Conservation (phyloP, 768 basidiomycete species). For the Hydnomerulius pinastri region DNA sequence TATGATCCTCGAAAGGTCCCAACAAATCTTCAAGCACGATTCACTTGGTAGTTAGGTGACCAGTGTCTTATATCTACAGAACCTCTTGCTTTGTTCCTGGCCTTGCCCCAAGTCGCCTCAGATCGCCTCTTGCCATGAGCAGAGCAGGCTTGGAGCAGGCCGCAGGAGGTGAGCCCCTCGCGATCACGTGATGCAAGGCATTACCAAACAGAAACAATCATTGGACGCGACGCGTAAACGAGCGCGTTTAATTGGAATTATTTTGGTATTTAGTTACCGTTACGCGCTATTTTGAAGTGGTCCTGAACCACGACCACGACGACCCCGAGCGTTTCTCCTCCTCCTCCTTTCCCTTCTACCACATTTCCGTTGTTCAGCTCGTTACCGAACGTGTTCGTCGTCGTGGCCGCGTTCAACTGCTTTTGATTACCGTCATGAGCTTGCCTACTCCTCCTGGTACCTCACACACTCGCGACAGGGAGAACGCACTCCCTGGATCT, state of each 20-base stretch:
- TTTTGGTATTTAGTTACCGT: conserved; percentile 28
- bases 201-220: conserved; percentile 30
- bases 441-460: conserved; percentile 66
- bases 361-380: background rate
- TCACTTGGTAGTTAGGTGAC: too few species aligned
- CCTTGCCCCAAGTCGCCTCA: too few species aligned
- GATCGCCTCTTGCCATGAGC: too few species aligned
- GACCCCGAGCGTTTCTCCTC: conserved; percentile 1
- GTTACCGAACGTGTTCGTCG: conserved; percentile 10
- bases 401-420: conserved; percentile 10
- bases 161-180: too few species aligned
- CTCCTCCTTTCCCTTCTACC: conserved; percentile 12
- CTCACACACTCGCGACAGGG: conserved; percentile 58
- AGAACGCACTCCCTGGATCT: conserved; percentile 40
- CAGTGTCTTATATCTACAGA: too few species aligned
- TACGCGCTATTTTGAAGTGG: conserved; percentile 2
- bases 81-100: too few species aligned
- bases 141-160: too few species aligned
- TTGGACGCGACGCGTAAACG: conserved; percentile 43
- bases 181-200: conserved; percentile 14
- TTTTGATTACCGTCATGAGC: conserved; percentile 34
- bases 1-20: too few species aligned
- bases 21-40: too few species aligned
- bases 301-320: conserved; percentile 23
- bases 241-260: conserved; percentile 38